These are phyloP conservation scores for Tanacetum coccineum DNA, from an alignment of 129 eudicot species.

Conservation along the genomic window DNA sequence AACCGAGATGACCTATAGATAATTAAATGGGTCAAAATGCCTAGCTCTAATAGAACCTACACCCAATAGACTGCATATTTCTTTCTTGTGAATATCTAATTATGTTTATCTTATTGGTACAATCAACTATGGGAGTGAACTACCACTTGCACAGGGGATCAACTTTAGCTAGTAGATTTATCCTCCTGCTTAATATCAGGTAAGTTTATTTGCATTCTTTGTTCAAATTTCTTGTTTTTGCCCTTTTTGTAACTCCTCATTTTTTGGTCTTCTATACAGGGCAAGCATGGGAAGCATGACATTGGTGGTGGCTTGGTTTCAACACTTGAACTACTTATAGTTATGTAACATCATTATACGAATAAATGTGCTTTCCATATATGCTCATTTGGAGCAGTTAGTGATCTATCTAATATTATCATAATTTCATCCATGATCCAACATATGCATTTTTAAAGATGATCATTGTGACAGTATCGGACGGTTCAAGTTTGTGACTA, in stretches of 20 bases:
- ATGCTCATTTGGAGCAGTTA: conserved; percentile 2
- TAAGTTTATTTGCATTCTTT: conserved; percentile 1
- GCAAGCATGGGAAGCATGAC: conserved; percentile 1
- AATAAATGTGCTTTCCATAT: conserved; percentile 14
- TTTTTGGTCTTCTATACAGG: not conserved
- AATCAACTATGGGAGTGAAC: conserved; percentile 81
- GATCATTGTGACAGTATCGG: not conserved
- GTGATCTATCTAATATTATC: conserved; percentile 1
- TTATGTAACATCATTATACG: not conserved
- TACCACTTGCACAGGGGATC: conserved; percentile 95
- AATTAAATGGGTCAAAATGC: no score
- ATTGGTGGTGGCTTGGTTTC: conserved; percentile 2
- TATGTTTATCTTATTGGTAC: conserved; percentile 45
- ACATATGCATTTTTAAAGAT: not conserved
- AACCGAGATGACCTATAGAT: no score
- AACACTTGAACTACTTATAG: conserved; percentile 1
- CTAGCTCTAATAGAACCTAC: no score
- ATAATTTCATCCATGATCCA: not conserved
- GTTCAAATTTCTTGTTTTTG: not conserved
- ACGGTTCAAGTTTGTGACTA: not conserved
- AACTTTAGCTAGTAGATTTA: conserved; percentile 60
- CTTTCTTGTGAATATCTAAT: not conserved
- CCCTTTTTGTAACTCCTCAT: not conserved
- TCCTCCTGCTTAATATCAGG: conserved; percentile 11
- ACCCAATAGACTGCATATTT: not conserved